Conservation (phyloP, 768 basidiomycete species). For the Auriscalpium microsporum region DNA sequence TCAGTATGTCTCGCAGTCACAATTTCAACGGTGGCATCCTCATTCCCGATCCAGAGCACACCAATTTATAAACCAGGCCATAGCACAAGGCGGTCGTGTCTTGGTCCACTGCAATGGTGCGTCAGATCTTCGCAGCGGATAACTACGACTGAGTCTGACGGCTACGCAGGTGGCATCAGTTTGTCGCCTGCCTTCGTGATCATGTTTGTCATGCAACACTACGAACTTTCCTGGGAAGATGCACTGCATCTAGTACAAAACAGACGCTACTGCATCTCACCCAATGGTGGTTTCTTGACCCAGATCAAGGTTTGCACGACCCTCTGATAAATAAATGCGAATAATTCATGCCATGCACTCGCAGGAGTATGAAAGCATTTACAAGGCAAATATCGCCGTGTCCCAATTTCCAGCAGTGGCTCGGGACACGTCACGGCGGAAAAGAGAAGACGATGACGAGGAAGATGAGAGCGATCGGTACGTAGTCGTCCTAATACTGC, state of each 20-base stretch:
- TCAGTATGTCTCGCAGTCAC: slow-evolving; percentile 35
- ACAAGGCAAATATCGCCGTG: slow-evolving; percentile 67
- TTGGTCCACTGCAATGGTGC: slow-evolving; percentile 86
- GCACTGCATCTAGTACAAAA: slow-evolving; percentile 85
- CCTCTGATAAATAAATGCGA: background rate
- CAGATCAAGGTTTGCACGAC: slow-evolving; percentile 70
- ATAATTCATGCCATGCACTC: background rate
- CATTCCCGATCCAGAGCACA: slow-evolving; percentile 46
- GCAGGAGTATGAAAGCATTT: slow-evolving; percentile 91
- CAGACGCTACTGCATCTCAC: slow-evolving; percentile 87
- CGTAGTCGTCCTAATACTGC: background rate
- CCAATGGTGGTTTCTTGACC: slow-evolving; percentile 84
- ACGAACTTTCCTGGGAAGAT: slow-evolving; percentile 78
- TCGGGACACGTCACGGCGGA: slow-evolving; percentile 45
- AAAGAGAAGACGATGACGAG: slow-evolving; percentile 64
- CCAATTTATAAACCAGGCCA: slow-evolving; percentile 63
- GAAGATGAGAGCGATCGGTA: slow-evolving; percentile 32
- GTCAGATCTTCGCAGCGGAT: slow-evolving; percentile 8
- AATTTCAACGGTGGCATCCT: background rate
- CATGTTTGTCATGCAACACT: slow-evolving; percentile 89
- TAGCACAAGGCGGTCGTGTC: slow-evolving; percentile 60
- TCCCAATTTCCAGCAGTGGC: slow-evolving; percentile 45
- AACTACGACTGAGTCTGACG: background rate
- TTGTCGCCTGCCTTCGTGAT: slow-evolving; percentile 85
- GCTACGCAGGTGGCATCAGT: slow-evolving; percentile 65